A percentile compares a stretch with the other conserved stretches of the same genome.
These are phyloP conservation scores for Butyriboletus loyo DNA, from an alignment of 768 basidiomycete species.

Conservation along the genomic window DNA sequence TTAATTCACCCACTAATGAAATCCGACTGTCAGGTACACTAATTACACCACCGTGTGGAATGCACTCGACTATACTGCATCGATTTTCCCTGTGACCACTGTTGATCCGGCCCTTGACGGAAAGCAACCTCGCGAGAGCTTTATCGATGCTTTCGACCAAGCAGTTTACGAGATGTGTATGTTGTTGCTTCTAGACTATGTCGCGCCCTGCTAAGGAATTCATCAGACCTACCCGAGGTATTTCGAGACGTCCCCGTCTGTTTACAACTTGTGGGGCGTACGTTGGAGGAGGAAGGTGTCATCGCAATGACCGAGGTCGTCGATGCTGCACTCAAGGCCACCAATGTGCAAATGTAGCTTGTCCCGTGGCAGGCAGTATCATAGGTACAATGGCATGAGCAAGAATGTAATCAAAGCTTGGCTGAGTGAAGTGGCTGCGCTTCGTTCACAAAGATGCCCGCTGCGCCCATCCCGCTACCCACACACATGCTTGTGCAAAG, in stretches of 20 bases:
- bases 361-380: neutral
- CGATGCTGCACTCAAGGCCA: conserved; percentile 45
- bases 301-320: conserved; percentile 68
- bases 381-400: neutral
- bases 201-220: neutral
- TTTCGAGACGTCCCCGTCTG: conserved; percentile 59
- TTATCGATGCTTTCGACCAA: conserved; percentile 48
- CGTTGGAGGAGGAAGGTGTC: conserved; percentile 73
- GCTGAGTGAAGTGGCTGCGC: conserved; percentile 22
- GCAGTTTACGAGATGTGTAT: conserved; percentile 51
- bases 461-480: conserved; percentile 89
- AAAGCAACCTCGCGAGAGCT: conserved; percentile 43
- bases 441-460: conserved; percentile 78
- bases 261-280: conserved; percentile 66
- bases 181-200: conserved; percentile 17
- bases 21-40: conserved; percentile 34
- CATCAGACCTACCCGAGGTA: conserved; percentile 52
- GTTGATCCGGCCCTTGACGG: conserved; percentile 56
- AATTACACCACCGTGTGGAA: conserved; percentile 67
- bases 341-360: neutral
- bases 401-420: conserved; percentile 23
- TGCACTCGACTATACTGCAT: conserved; percentile 59
- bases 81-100: conserved; percentile 60
- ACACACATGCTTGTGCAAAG: conserved; percentile 82
- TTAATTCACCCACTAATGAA: neutral